Conservation (phyloP, 352 stramenopile genomes). For the Pythium periplocum region DNA sequence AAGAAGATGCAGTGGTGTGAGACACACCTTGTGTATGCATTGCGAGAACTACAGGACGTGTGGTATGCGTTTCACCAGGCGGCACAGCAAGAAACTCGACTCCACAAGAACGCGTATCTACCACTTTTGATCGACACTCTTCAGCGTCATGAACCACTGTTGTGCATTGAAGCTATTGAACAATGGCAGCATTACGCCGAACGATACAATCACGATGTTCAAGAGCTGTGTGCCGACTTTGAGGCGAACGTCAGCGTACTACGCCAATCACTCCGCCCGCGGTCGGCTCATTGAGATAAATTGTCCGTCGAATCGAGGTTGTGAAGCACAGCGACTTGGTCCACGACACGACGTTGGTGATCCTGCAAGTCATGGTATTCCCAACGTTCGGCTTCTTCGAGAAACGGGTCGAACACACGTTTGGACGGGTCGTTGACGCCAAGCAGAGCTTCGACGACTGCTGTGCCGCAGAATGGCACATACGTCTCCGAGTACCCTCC, state of each 20-base stretch:
- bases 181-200: slow-evolving; percentile 14
- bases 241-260: slow-evolving; percentile 15
- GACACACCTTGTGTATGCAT: slow-evolving; percentile 7
- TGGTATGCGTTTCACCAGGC: slow-evolving; percentile 15
- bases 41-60: slow-evolving; percentile 17
- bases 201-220: slow-evolving; percentile 10
- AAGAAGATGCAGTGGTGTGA: slow-evolving; percentile 21
- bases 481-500: slow-evolving; percentile 86
- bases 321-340: slow-evolving; percentile 28
- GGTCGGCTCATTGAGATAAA: too few species aligned
- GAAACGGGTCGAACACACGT: slow-evolving; percentile 56
- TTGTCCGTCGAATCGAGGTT: slow-evolving; percentile 6
- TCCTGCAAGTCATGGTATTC: slow-evolving; percentile 73
- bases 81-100: slow-evolving; percentile 6
- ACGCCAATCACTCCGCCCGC: background rate
- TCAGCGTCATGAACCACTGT: slow-evolving; percentile 8
- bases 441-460: slow-evolving; percentile 70
- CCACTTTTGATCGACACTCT: slow-evolving; percentile 20
- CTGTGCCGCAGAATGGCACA: slow-evolving; percentile 87
- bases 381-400: slow-evolving; percentile 57
- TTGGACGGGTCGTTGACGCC: slow-evolving; percentile 32
- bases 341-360: slow-evolving; percentile 54
- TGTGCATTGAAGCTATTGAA: slow-evolving; percentile 16
- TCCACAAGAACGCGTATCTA: slow-evolving; percentile 23
- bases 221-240: slow-evolving; percentile 12